These are phyloP conservation scores for Keithomyces neogunnii DNA, from an alignment of 2,329 filamentous ascomycete genomes.

Conservation along the genomic window DNA sequence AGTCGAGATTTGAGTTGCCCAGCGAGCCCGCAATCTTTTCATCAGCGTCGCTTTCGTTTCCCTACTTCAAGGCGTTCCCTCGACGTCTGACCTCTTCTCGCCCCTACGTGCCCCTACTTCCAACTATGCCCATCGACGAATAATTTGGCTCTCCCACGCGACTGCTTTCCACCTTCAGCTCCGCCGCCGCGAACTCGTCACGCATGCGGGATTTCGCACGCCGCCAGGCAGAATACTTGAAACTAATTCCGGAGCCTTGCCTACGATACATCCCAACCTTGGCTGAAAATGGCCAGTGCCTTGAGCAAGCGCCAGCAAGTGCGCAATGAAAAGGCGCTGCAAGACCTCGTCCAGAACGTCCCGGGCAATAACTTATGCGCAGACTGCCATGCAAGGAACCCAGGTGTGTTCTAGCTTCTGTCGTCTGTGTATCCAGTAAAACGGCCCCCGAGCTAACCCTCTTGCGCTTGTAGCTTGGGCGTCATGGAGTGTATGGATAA, in stretches of 20 bases:
- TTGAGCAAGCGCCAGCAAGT: slow-evolving; percentile 95
- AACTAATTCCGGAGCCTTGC: not conserved
- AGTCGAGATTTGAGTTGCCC: not conserved
- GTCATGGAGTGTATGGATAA: slow-evolving; percentile 77
- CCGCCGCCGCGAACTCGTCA: not conserved
- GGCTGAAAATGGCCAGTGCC: slow-evolving; percentile 35
- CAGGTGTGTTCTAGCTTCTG: slow-evolving; percentile 51
- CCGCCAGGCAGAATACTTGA: too few relatives aligned
- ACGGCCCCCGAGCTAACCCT: not conserved
- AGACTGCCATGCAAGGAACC: slow-evolving; percentile 85
- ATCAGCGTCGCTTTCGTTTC: not conserved
- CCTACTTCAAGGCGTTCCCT: not conserved
- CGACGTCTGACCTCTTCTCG: not conserved
- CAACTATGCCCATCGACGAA: not conserved
- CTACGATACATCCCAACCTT: not conserved
- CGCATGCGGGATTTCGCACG: too few relatives aligned
- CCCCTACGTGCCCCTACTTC: not conserved
- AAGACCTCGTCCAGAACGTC: slow-evolving; percentile 76
- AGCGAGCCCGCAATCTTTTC: not conserved
- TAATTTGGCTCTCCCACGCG: not conserved
- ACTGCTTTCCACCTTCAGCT: not conserved
- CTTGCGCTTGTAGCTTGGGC: slow-evolving; percentile 62
- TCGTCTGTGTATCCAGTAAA: too few relatives aligned
- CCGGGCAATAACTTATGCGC: slow-evolving; percentile 91
- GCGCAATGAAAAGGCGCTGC: slow-evolving; percentile 86